Evolutionary conservation across 768 basidiomycete genomes (phyloP), one percentile per base, ranked within the genome.

Genomic region (Pisolithus orientalis): DNA sequence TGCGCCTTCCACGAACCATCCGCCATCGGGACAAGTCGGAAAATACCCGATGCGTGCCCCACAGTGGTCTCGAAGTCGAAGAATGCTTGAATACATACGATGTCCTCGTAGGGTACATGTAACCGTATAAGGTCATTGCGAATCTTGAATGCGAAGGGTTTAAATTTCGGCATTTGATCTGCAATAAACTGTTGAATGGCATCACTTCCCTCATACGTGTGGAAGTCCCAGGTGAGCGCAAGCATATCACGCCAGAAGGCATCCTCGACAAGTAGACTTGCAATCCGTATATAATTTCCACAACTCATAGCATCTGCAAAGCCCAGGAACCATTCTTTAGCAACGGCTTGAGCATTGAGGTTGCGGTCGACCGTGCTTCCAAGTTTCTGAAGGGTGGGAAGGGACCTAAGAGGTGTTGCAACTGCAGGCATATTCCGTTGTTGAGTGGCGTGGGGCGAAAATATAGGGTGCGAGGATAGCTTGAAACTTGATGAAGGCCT

Each of bases 1-100:
- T 82, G 76, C 0, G 82, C 83, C 62, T 79, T 82, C 87, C 87
- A 87, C 6, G 48, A 59, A 13, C 65, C 62, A 31, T 57, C 59
- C 3, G 72, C 69, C 2, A 61, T 54, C 0, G 80, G 83, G 0
- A 82, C 72, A 4, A 87, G 72, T 38, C 82, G 72, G 16, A 75
- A 73, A 13, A 85, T 68, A 1, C 76, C 85, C 0, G 76, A 75
- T 7, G 75, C 79, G 13, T 72, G 61, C 0, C 82, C 85, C 1
- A 74, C 62, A 6, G 70, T 62, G 39, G 72, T 72, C 1, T 75
- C 78, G 56, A 87, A 87, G 6, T 68, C 73, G 60, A 87, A 84
- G 46, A 76, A 59, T 28, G 75, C 62, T 38, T 76, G 75, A 50
- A 88, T 65, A 78, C 83, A 83, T 0, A 72, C 75, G 4, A 87